Evolutionary conservation across 306 rosid species (phyloP).

Genomic region (Luffa aegyptiaca): DNA sequence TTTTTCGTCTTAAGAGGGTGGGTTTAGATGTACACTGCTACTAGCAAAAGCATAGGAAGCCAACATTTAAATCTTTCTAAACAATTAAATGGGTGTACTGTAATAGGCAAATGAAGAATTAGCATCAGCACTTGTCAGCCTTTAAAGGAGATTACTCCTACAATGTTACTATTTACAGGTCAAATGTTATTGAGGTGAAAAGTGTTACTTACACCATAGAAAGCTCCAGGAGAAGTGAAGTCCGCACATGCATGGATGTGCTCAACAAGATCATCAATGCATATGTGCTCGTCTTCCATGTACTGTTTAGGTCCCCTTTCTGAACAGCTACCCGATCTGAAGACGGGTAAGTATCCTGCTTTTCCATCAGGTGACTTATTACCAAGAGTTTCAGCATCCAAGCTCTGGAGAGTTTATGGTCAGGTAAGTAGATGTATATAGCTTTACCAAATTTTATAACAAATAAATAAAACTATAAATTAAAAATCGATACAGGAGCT

Average conservation of each 20-base stretch:
- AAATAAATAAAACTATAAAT: neutral
- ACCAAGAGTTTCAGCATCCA: slow-evolving; percentile 37
- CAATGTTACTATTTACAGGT: neutral
- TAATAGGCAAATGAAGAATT: neutral
- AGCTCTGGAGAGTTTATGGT: slow-evolving; percentile 22
- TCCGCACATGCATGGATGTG: slow-evolving; percentile 36
- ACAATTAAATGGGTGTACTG: neutral
- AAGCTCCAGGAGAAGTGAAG: slow-evolving; percentile 51
- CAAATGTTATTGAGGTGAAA: neutral
- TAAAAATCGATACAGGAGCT: neutral
- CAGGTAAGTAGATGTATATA: neutral
- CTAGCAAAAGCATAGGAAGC: neutral
- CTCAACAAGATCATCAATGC: slow-evolving; percentile 54
- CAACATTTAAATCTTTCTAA: neutral
- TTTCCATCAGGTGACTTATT: slow-evolving; percentile 44
- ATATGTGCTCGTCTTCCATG: slow-evolving; percentile 80
- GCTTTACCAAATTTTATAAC: neutral
- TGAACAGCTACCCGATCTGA: slow-evolving; percentile 80
- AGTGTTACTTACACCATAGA: slow-evolving; percentile 57
- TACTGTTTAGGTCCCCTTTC: slow-evolving; percentile 77
- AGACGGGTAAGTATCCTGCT: slow-evolving; percentile 43
- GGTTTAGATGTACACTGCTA: neutral
- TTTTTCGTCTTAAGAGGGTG: neutral
- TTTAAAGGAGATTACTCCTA: neutral
- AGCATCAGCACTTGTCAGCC: neutral